Evolutionary conservation across 1,284 basidiomycete species (phyloP).

Genomic region (Singerocomus inundabilis): DNA sequence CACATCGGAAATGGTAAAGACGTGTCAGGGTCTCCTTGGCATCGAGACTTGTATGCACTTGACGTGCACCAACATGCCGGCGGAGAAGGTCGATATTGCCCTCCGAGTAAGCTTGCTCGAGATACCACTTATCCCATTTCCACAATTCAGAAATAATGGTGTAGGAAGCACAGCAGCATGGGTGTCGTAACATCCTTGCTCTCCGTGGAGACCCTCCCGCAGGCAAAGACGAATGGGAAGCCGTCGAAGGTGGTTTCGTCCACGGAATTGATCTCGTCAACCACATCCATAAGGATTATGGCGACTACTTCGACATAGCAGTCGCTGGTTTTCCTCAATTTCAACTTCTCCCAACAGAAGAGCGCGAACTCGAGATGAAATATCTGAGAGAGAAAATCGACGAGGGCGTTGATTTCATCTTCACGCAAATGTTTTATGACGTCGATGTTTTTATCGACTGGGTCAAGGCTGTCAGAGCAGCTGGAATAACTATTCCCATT

Average conservation of each 20-base stretch:
- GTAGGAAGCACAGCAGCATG: constrained; percentile 87
- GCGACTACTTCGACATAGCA: constrained; percentile 92
- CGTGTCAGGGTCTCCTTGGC: constrained; percentile 88
- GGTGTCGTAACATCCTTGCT: constrained; percentile 94
- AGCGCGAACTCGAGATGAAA: constrained; percentile 81
- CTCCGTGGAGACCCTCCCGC: constrained; percentile 91
- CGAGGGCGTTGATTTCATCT: constrained; percentile 86
- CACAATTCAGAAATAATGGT: constrained; percentile 16
- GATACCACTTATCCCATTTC: constrained; percentile 11
- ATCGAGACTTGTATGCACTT: constrained; percentile 98
- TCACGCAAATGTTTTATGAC: constrained; percentile 97
- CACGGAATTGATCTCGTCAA: constrained; percentile 90
- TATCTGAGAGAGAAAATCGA: constrained; percentile 89
- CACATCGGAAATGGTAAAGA: constrained; percentile 95
- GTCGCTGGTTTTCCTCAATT: constrained; percentile 89
- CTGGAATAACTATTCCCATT: constrained; percentile 92
- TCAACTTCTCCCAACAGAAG: constrained; percentile 60
- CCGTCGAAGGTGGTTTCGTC: constrained; percentile 84
- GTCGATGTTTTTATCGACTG: constrained; percentile 81
- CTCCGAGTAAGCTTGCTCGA: constrained; percentile 58
- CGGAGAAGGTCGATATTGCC: constrained; percentile 90
- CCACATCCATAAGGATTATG: constrained; percentile 80
- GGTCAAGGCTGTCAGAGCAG: constrained; percentile 80
- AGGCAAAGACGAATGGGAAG: constrained; percentile 89
- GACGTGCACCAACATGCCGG: constrained; percentile 98